phyloP scores from a whole-genome alignment of 208 protist genomes.

The Porcisia hertigi region DNA sequence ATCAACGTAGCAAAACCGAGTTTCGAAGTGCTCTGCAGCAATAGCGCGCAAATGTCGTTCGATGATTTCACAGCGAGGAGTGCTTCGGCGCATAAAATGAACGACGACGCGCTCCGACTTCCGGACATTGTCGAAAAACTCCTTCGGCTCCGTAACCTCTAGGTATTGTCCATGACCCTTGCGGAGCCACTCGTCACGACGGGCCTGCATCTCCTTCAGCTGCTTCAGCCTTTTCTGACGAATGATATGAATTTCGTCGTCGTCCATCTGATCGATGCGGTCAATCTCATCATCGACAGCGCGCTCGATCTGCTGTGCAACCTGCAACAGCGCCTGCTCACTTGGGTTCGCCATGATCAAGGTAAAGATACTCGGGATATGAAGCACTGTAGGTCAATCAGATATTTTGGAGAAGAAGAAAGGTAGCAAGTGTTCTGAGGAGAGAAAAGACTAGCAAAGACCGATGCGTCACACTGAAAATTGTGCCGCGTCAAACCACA shows the following conservation, averaged over 20 bases:
- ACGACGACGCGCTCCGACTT: conserved; percentile 84
- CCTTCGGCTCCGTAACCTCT: conserved; percentile 74
- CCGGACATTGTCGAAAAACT: conserved; percentile 86
- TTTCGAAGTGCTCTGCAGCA: conserved; percentile 85
- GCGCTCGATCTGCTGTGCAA: conserved; percentile 84
- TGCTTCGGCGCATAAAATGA: conserved; percentile 91
- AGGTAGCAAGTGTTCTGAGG: background rate
- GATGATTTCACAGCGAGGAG: conserved; percentile 81
- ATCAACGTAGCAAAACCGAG: conserved; percentile 86
- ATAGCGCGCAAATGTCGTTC: conserved; percentile 84
- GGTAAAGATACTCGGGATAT: background rate
- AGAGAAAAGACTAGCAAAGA: background rate
- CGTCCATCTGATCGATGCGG: conserved; percentile 87
- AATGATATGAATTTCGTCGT: conserved; percentile 82
- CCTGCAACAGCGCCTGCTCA: conserved; percentile 73
- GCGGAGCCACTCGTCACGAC: conserved; percentile 71
- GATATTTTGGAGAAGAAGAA: conserved; percentile 5
- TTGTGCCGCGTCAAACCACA: background rate
- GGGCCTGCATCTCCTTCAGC: conserved; percentile 77
- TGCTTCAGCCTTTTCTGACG: conserved; percentile 71
- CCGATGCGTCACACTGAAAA: background rate
- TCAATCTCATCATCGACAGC: conserved; percentile 87
- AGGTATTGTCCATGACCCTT: conserved; percentile 86
- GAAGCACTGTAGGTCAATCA: background rate
- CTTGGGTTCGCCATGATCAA: conserved; percentile 28